Evolutionary conservation across 495 filamentous ascomycete species (phyloP), one percentile per base, ranked within the genome.

Genomic region (Neurospora sp.): DNA sequence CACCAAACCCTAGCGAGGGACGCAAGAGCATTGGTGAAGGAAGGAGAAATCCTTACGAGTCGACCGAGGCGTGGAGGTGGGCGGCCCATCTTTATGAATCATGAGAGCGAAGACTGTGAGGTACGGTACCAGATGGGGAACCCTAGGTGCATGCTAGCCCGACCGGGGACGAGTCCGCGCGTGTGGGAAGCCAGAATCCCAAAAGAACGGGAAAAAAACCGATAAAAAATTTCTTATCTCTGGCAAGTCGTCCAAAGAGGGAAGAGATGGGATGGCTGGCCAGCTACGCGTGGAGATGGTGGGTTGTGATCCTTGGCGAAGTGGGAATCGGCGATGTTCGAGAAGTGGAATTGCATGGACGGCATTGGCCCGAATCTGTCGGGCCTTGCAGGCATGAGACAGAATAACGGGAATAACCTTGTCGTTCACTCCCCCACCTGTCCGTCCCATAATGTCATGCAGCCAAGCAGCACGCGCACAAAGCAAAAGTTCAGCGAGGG

Each of bases 151-250:
- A 62, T 35, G 27, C 54, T 62, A 62, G 54, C 27, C 54, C 27
- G 54, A 62, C 54, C 14, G 54, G 54, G 54, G 54, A 35, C 27
- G 23, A 62, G 54, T 35, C 54, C 54, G 54, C 23, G 14, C 54
- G 54, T 62, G 54, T 62, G 54, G 54, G 54, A 27, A 16, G 40
- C 69, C 48, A 76, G 72, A 74, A 71, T 42, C 69, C 41, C 70
- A 69, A 69, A 39, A 31, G 69, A 41, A 20, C 38, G 38, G 40
- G 54, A 46, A 46, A 59, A 75, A 76, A 70, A n/a, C 42, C 62
- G 48, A 70, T 42, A 69, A 69, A 74, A 77, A 77, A 70, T 77
- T 73, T 74, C 78, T 80, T 80, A 80, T 80, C 78, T 79, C 70
- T 80, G 74, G 20, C 23, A 59, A 12, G 48, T 14, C 14, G 27